phyloP scores from a whole-genome alignment of 2,329 filamentous ascomycete species.

The Daldinia sp. region DNA sequence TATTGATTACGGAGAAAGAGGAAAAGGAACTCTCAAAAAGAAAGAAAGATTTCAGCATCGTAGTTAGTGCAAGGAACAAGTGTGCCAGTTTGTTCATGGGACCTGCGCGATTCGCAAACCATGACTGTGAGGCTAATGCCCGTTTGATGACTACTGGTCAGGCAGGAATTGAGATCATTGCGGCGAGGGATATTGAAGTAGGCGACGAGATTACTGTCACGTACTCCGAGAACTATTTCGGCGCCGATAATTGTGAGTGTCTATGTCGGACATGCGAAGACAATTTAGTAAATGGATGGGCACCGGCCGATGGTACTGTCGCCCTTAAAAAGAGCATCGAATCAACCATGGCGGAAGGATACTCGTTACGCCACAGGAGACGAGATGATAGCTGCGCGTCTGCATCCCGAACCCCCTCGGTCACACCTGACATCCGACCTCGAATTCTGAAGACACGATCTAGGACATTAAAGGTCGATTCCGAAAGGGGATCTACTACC shows the following conservation, averaged over 20 bases:
- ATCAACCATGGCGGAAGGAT: conserved; percentile 61
- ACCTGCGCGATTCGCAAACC: conserved; percentile 95
- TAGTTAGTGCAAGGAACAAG: conserved; percentile 92
- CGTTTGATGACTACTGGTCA: conserved; percentile 84
- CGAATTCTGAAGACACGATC: conserved; percentile 59
- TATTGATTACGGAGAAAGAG: conserved; percentile 91
- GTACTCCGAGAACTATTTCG: conserved; percentile 97
- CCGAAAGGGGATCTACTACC: conserved; percentile 54
- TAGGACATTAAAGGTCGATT: conserved; percentile 52
- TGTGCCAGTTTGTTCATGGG: conserved; percentile 92
- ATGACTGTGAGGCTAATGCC: conserved; percentile 95
- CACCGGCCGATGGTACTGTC: conserved; percentile 62
- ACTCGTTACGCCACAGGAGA: conserved; percentile 67
- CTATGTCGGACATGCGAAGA: conserved; percentile 89
- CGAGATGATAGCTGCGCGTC: conserved; percentile 63
- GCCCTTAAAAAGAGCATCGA: conserved; percentile 67
- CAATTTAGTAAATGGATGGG: conserved; percentile 84
- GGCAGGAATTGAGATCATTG: conserved; percentile 91
- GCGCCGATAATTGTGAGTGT: conserved; percentile 93
- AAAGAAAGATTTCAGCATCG: conserved; percentile 96
- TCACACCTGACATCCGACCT: conserved; percentile 67
- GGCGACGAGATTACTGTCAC: conserved; percentile 97
- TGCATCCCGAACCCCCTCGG: conserved; percentile 68
- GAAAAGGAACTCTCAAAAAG: conserved; percentile 83
- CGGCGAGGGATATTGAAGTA: conserved; percentile 81